These are phyloP conservation scores for Penicillium canariense DNA, from an alignment of 495 filamentous ascomycete species.

Conservation along the genomic window DNA sequence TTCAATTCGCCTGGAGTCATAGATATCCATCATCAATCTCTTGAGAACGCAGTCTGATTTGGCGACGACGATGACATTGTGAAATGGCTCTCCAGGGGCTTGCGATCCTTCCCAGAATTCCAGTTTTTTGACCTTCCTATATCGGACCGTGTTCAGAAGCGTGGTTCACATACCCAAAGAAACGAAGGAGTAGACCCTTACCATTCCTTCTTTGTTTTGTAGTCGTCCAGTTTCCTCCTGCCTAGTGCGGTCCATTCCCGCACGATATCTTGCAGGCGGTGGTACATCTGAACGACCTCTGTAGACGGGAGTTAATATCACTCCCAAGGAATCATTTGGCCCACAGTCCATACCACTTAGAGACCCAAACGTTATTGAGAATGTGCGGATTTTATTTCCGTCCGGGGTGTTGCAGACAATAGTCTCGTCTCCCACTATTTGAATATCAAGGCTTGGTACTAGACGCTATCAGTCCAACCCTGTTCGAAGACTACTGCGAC, in stretches of 20 bases:
- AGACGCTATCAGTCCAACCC: background rate
- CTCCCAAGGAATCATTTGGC: background rate
- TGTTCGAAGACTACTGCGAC: background rate
- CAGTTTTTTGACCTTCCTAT: background rate
- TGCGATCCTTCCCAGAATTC: constrained; percentile 1
- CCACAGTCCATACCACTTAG: background rate
- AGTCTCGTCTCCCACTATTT: background rate
- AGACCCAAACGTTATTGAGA: background rate
- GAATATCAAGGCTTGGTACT: background rate
- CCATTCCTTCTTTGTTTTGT: constrained; percentile 1
- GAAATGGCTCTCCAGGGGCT: background rate
- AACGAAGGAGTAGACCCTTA: background rate
- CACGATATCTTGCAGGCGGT: background rate
- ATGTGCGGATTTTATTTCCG: background rate
- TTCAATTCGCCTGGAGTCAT: background rate
- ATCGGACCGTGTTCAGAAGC: background rate
- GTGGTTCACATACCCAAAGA: background rate
- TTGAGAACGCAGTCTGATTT: background rate
- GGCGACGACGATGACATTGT: background rate
- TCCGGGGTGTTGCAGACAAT: background rate
- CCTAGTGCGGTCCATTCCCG: background rate
- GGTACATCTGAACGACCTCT: background rate
- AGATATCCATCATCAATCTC: background rate
- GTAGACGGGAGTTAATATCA: background rate
- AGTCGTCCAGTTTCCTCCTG: background rate